Evolutionary conservation across 805 yeast species (phyloP).

Genomic region (Metschnikowia orientalis): DNA sequence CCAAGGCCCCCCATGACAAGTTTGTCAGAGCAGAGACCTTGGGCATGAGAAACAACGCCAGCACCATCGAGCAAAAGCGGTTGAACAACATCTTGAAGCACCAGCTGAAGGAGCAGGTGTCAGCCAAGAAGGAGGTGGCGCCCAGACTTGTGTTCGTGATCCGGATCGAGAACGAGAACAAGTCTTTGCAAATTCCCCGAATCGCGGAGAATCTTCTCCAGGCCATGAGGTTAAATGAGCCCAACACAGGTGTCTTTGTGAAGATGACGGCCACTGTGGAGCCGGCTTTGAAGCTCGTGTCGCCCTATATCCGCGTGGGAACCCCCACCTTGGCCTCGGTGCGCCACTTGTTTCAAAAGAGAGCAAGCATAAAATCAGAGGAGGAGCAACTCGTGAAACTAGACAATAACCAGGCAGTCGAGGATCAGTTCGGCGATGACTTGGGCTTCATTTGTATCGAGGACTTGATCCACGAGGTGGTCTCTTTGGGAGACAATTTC

Average conservation of each 20-base stretch:
- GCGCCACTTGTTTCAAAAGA: conserved; percentile 70
- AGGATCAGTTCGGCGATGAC: conserved; percentile 56
- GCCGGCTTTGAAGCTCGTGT: conserved; percentile 61
- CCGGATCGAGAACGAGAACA: conserved; percentile 57
- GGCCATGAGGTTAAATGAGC: conserved; percentile 55
- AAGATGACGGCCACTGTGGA: conserved; percentile 55
- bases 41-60: conserved; percentile 60
- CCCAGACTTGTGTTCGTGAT: conserved; percentile 57
- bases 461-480: conserved; percentile 71
- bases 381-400: conserved; percentile 40
- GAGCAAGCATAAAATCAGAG: conserved; percentile 51
- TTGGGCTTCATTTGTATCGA: conserved; percentile 74
- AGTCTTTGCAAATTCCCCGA: conserved; percentile 59
- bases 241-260: conserved; percentile 69
- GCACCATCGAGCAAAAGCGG: conserved; percentile 65
- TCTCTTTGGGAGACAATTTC: conserved; percentile 60
- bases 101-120: conserved; percentile 13
- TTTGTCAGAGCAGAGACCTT: conserved; percentile 73
- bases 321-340: conserved; percentile 69
- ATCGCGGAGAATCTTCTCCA: conserved; percentile 57
- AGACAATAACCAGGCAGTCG: conserved; percentile 72
- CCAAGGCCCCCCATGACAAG: conserved; percentile 40
- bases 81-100: conserved; percentile 56
- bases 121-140: conserved; percentile 16
- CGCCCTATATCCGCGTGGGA: conserved; percentile 73